Percentiles rank a stretch among this genome's conserved stretches.
Evolutionary conservation across 139 green algal species (phyloP).

Genomic region (Haematococcus sp.): DNA sequence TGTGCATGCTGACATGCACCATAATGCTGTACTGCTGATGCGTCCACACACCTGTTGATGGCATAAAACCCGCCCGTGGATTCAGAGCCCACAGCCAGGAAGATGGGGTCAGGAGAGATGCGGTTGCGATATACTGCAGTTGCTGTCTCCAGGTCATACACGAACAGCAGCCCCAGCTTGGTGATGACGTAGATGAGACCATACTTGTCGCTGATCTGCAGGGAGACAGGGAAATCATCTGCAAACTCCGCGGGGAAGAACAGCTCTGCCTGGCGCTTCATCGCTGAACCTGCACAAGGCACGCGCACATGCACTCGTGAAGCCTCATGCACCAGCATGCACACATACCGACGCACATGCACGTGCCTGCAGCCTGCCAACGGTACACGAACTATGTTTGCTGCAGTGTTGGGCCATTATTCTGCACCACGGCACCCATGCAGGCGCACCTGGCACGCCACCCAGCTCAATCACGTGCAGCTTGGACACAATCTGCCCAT

Average conservation of each 20-base stretch:
- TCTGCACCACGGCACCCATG: too few relatives aligned
- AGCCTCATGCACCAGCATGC: too few relatives aligned
- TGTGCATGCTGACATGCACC: too few relatives aligned
- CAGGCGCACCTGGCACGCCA: slow-evolving; percentile 51
- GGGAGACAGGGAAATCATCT: slow-evolving; percentile 98
- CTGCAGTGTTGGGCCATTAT: too few relatives aligned
- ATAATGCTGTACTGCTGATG: too few relatives aligned
- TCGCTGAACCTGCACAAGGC: slow-evolving; percentile 14
- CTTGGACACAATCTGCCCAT: slow-evolving; percentile 88
- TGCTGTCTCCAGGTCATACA: slow-evolving; percentile 97
- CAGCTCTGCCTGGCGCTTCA: slow-evolving; percentile 86
- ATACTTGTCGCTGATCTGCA: slow-evolving; percentile 71
- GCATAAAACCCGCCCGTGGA: slow-evolving; percentile 85
- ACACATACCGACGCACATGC: too few relatives aligned
- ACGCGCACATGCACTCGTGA: background rate
- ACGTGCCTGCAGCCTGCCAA: too few relatives aligned
- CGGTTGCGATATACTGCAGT: slow-evolving; percentile 96
- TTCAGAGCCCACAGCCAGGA: slow-evolving; percentile 78
- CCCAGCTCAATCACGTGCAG: slow-evolving; percentile 99
- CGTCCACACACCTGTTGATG: slow-evolving; percentile 83
- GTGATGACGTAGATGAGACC: slow-evolving; percentile 89
- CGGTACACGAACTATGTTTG: too few relatives aligned
- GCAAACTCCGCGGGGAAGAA: slow-evolving; percentile 99
- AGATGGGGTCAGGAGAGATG: slow-evolving; percentile 95
- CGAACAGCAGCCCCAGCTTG: slow-evolving; percentile 98